phyloP scores from a whole-genome alignment of 306 rosid species.

The Biancaea sappan region DNA sequence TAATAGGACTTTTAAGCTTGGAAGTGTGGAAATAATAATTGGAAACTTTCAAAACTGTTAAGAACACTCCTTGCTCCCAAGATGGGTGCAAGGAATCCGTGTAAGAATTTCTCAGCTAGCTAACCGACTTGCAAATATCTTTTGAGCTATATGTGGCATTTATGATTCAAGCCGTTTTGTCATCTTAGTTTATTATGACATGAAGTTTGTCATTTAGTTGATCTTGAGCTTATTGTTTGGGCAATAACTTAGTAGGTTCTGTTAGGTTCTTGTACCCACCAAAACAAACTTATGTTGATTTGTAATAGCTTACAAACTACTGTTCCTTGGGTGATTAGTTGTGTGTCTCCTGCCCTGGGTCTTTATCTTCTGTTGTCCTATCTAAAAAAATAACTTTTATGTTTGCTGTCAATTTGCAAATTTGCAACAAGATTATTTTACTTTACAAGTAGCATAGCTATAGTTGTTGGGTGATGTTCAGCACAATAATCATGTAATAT shows the following conservation, averaged over 20 bases:
- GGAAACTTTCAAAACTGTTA: background rate
- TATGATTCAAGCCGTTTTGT: background rate
- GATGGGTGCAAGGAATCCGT: too few relatives aligned
- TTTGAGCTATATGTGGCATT: background rate
- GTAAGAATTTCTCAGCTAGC: too few relatives aligned
- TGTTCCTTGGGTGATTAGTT: background rate
- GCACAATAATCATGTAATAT: background rate
- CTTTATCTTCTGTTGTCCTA: background rate
- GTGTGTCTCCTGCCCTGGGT: background rate
- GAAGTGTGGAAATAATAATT: background rate
- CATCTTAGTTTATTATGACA: background rate
- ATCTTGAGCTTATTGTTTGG: background rate
- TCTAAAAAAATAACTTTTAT: background rate
- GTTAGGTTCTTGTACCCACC: background rate
- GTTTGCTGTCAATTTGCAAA: background rate
- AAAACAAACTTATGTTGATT: background rate
- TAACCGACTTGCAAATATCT: too few relatives aligned
- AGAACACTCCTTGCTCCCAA: too few relatives aligned
- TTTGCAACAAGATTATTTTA: background rate
- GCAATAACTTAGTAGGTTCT: background rate
- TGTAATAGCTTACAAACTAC: background rate
- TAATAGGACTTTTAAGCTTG: background rate
- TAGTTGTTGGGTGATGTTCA: background rate
- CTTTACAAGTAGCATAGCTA: background rate
- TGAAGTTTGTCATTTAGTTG: background rate